These are phyloP conservation scores for Mycena albidolilacea DNA, from an alignment of 768 basidiomycete genomes.

Conservation along the genomic window DNA sequence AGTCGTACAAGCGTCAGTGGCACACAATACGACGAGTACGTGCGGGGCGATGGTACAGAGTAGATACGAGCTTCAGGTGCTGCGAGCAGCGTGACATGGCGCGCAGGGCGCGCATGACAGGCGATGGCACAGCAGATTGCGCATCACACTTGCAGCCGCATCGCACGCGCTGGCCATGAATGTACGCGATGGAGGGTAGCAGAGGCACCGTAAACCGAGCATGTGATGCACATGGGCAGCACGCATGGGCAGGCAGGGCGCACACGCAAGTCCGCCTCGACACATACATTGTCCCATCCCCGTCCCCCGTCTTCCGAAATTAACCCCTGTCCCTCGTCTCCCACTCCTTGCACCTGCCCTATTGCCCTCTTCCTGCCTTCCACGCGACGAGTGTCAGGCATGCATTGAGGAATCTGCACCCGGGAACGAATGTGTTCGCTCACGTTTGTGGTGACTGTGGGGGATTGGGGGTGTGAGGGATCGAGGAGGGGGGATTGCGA, in stretches of 20 bases:
- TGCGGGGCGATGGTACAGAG: neutral
- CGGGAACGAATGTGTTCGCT: no score
- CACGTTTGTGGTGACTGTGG: no score
- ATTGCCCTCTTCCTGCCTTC: no score
- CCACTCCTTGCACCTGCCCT: no score
- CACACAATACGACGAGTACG: neutral
- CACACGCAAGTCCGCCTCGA: neutral
- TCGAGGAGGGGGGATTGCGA: no score
- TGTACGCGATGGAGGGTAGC: neutral
- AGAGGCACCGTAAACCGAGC: neutral
- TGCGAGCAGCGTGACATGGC: neutral
- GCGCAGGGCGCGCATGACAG: neutral
- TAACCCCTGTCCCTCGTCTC: neutral
- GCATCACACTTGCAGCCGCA: neutral
- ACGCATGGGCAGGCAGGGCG: neutral
- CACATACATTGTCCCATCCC: neutral
- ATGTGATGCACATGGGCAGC: neutral
- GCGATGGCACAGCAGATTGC: neutral
- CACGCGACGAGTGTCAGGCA: no score
- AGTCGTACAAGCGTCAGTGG: neutral
- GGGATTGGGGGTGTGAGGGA: no score
- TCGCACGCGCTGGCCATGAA: no score
- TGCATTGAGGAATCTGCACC: no score
- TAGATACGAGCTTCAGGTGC: slow-evolving; percentile 1
- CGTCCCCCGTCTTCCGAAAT: neutral